Conservation (phyloP, 768 basidiomycete genomes). For the Panus rudis region DNA sequence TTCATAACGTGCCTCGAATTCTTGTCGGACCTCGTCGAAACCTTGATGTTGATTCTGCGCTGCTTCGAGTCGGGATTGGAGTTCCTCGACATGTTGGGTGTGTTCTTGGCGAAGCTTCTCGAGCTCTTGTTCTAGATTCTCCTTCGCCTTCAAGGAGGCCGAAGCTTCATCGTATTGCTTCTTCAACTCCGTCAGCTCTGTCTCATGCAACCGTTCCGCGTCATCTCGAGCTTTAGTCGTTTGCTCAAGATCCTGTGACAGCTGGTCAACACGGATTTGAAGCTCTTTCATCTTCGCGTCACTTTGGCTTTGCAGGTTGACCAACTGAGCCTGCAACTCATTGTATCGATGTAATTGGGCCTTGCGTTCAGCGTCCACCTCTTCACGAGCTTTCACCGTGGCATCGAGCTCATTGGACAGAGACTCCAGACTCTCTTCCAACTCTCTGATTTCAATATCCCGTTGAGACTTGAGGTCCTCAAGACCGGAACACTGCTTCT, state of each 20-base stretch:
- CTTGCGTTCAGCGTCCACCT: background rate
- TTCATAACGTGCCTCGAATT: conserved; percentile 23
- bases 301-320: conserved; percentile 4
- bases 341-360: conserved; percentile 2
- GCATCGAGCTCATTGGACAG: conserved; percentile 29
- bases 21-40: conserved; percentile 12
- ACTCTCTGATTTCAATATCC: background rate
- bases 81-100: background rate
- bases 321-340: conserved; percentile 10
- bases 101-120: background rate
- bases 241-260: background rate
- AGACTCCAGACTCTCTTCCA: conserved; percentile 7
- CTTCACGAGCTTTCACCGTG: conserved; percentile 4
- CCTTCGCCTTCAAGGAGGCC: conserved; percentile 6
- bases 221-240: conserved; percentile 6
- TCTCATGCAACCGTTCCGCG: conserved; percentile 7
- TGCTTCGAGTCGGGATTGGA: background rate
- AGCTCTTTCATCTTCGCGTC: conserved; percentile 2
- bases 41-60: background rate
- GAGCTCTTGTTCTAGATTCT: conserved; percentile 12
- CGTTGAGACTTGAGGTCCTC: conserved; percentile 5
- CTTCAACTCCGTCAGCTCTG: conserved; percentile 25
- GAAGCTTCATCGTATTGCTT: conserved; percentile 20
- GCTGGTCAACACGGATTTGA: conserved; percentile 2
- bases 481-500: conserved; percentile 4